phyloP scores from a whole-genome alignment of 2,329 filamentous ascomycete genomes.

The Camillea tinctor region DNA sequence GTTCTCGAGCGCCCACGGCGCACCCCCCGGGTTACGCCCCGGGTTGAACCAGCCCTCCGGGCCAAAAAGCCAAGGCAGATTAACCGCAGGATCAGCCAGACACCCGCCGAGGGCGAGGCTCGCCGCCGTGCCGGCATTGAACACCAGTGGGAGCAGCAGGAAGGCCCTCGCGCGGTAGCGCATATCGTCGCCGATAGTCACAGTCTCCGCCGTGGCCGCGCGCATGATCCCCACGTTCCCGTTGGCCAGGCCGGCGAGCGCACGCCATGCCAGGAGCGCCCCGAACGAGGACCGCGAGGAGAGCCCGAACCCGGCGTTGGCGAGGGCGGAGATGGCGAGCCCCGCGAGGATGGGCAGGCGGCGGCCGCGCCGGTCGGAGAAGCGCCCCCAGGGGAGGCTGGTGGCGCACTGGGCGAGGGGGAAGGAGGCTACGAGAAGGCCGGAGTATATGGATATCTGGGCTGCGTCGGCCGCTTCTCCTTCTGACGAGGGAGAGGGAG shows the following conservation, averaged over 20 bases:
- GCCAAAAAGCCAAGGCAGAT: constrained; percentile 39
- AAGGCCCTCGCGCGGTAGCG: constrained; percentile 45
- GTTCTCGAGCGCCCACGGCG: constrained; percentile 40
- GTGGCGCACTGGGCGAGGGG: constrained; percentile 68
- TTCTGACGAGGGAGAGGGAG: constrained; percentile 31
- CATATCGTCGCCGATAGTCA: constrained; percentile 59
- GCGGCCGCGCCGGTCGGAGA: constrained; percentile 57
- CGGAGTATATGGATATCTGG: constrained; percentile 65
- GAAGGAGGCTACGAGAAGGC: constrained; percentile 66
- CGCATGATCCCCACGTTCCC: constrained; percentile 74
- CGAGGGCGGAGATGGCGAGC: constrained; percentile 59
- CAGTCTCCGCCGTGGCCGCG: constrained; percentile 71
- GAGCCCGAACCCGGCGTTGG: constrained; percentile 68
- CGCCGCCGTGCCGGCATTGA: constrained; percentile 51
- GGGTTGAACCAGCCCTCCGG: constrained; percentile 36
- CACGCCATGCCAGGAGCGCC: constrained; percentile 57
- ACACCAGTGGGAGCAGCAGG: constrained; percentile 57
- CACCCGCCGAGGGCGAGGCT: constrained; percentile 44
- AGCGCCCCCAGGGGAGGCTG: constrained; percentile 66
- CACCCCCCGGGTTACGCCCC: constrained; percentile 28
- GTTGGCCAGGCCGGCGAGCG: constrained; percentile 64
- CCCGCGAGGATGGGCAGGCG: constrained; percentile 66
- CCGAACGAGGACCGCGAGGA: constrained; percentile 60
- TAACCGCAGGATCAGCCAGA: constrained; percentile 42
- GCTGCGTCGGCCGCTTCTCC: constrained; percentile 43